These are phyloP conservation scores for Euphorbia tirucalli DNA, from an alignment of 345 rosid species.

Conservation along the genomic window DNA sequence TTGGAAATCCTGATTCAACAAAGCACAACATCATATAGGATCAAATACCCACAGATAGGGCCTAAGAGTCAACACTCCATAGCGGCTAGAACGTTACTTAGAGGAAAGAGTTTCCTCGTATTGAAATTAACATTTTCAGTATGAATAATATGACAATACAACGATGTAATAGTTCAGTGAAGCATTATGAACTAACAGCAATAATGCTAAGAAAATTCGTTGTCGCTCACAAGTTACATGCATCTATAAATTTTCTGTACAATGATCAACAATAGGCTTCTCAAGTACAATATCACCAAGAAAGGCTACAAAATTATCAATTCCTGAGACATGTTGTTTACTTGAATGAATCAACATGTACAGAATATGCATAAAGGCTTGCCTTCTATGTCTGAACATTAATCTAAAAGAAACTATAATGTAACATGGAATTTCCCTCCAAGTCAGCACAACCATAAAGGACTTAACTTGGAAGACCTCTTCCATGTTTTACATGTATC, in stretches of 20 bases:
- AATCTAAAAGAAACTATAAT: not conserved
- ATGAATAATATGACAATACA: not conserved
- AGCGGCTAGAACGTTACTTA: not conserved
- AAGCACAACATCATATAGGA: not conserved
- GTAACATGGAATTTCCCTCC: conserved; percentile 3
- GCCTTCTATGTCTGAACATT: not conserved
- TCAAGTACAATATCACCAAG: not conserved
- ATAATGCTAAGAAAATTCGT: not conserved
- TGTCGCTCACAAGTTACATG: not conserved
- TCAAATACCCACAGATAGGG: not conserved
- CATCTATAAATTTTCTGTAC: not conserved
- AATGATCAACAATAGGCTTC: not conserved
- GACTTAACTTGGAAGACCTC: not conserved
- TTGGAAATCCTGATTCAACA: not conserved
- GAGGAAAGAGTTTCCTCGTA: not conserved
- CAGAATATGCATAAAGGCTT: too few species aligned
- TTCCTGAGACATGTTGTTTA: not conserved
- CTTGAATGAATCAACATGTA: not conserved
- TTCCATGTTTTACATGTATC: not conserved
- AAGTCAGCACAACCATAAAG: too few species aligned
- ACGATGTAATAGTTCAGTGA: not conserved
- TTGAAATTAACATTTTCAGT: not conserved
- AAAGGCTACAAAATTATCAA: not conserved
- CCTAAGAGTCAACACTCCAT: not conserved
- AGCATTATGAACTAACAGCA: not conserved